These are phyloP conservation scores for Trichoderma sp. DNA, from an alignment of 2,329 filamentous ascomycete genomes.

Conservation along the genomic window DNA sequence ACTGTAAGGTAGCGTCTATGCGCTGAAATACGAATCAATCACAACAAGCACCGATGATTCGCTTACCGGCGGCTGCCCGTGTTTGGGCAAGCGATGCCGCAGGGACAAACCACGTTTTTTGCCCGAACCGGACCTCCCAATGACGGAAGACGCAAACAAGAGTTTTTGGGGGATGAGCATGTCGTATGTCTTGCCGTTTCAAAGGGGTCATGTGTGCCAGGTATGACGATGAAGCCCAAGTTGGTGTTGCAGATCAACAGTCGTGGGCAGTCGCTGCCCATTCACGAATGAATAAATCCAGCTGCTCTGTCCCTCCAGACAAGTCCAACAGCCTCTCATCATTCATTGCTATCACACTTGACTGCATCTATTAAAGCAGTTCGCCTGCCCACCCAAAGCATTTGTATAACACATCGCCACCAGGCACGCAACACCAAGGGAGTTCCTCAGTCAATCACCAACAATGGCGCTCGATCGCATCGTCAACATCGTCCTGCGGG, in stretches of 20 bases:
- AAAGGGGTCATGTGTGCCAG: slow-evolving; percentile 12
- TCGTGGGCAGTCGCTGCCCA: neutral
- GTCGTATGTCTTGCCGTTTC: neutral
- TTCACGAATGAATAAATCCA: slow-evolving; percentile 15
- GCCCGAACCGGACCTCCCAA: neutral
- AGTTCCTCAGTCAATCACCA: neutral
- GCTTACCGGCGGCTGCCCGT: slow-evolving; percentile 7
- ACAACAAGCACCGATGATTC: neutral
- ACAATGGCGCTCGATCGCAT: slow-evolving; percentile 44
- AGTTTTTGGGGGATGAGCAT: neutral
- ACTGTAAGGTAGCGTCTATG: neutral
- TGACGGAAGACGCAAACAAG: slow-evolving; percentile 2
- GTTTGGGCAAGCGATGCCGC: slow-evolving; percentile 1
- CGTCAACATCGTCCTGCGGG: slow-evolving; percentile 42
- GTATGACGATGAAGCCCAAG: slow-evolving; percentile 16
- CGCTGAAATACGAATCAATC: neutral
- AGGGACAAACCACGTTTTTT: neutral
- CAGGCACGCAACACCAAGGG: neutral
- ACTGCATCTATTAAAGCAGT: neutral
- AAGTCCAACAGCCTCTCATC: neutral
- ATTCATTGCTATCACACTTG: neutral
- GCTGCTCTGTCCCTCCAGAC: slow-evolving; percentile 11
- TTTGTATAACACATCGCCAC: neutral
- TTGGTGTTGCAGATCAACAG: slow-evolving; percentile 15
- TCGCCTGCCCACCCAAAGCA: neutral